Conservation (phyloP, 108 stramenopile species). For the Nitzschia sp. region DNA sequence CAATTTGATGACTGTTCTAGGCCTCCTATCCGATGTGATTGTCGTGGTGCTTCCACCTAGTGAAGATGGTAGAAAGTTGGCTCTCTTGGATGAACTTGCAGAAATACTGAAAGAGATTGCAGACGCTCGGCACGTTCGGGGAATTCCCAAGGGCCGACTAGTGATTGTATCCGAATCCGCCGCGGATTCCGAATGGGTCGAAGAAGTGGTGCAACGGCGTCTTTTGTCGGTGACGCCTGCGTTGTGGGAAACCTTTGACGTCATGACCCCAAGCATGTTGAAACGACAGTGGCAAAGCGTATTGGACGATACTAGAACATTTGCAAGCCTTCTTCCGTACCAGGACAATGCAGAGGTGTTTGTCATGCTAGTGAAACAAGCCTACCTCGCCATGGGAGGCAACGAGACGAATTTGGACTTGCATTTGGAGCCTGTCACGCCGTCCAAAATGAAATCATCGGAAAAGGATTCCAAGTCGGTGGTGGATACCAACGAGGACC, state of each 20-base stretch:
- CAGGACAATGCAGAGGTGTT: neutral
- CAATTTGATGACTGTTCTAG: neutral
- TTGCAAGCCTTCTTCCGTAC: neutral
- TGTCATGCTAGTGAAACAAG: neutral
- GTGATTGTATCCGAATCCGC: constrained; percentile 3
- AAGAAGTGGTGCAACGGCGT: constrained; percentile 2
- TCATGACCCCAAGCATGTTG: neutral
- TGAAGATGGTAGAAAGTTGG: neutral
- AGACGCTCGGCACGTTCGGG: neutral
- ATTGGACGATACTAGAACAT: neutral
- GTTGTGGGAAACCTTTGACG: constrained; percentile 4
- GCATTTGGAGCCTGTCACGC: neutral
- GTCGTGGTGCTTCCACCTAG: neutral
- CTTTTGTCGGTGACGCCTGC: neutral
- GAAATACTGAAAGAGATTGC: neutral
- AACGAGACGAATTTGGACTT: neutral
- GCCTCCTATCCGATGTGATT: neutral
- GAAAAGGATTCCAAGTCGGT: neutral
- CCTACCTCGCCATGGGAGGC: neutral
- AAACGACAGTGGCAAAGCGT: constrained; percentile 4
- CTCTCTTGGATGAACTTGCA: neutral
- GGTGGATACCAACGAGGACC: neutral
- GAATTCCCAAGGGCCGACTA: neutral
- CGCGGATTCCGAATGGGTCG: constrained; percentile 3
- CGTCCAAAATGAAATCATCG: neutral